Evolutionary conservation across 1,284 basidiomycete genomes (phyloP), one percentile per base, ranked within the genome.

Genomic region (Testicularia cyperi): DNA sequence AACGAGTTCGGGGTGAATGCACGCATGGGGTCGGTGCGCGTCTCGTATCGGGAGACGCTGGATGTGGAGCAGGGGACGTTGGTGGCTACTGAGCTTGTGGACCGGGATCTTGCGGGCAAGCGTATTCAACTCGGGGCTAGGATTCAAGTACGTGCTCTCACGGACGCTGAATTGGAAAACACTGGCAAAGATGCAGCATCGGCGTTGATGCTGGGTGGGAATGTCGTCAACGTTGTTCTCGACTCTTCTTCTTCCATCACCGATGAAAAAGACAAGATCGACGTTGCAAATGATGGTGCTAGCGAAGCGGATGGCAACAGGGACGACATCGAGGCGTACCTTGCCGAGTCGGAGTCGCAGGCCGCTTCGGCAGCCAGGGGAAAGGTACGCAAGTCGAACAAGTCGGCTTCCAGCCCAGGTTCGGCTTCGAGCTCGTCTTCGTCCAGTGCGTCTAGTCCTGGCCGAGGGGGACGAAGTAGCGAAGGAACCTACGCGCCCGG

Each of bases 1-100:
- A 84, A 88, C 51, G 90, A 92, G 77, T 92, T 88, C 83, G 82
- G 83, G 21, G 88, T 81, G 15, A 81, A 83, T 29, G 90, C 88
- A 56, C 84, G 88, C 69, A 82, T 90, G 69, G 89, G 90, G 3
- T 79, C 78, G 41, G 84, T 89, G 44, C 81, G 86, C 5, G 89
- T 92, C 36, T 86, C 85, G 74, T 90, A 86, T 78, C 83, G 88
- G 20, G 89, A 92, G 77, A 82, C 84, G 18, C 78, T 86, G 21
- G 82, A 82, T 16, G 65, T 78, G 4, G 75, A 26, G 16, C 5
- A 39, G 21, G 47, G 52, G 3, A 29, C 13, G 25, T 25, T 55
- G n/a, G 25, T 38, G 24, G 41, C 39, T 12, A 42, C 56, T 5
- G 70, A 66, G 29, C 38, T 54, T 10, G 43, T 73, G 23, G 72